Percentiles rank a stretch among this genome's conserved stretches.
phyloP scores from a whole-genome alignment of 257 asterid species.

The Fraxinus pennsylvanica region DNA sequence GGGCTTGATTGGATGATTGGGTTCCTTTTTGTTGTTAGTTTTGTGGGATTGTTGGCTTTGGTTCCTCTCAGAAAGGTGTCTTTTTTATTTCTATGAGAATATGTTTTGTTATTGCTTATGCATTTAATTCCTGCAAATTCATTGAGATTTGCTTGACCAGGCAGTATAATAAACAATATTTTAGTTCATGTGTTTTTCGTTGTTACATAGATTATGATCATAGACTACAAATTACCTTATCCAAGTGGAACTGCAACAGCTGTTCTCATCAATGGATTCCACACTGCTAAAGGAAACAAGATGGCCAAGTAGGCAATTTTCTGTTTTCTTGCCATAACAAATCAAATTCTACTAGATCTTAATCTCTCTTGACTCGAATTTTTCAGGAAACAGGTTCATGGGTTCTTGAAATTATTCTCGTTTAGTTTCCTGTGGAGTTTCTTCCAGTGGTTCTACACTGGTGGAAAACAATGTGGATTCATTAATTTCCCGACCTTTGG shows the following conservation, averaged over 20 bases:
- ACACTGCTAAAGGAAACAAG: conserved; percentile 58
- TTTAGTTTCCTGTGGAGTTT: conserved; percentile 82
- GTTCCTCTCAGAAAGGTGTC: conserved; percentile 74
- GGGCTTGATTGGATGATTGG: conserved; percentile 73
- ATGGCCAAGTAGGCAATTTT: conserved; percentile 50
- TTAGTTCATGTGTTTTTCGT: not conserved
- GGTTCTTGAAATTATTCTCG: conserved; percentile 73
- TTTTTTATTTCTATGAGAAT: not conserved
- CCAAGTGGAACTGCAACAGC: conserved; percentile 83
- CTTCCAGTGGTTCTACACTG: conserved; percentile 87
- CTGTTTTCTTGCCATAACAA: not conserved
- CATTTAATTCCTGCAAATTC: not conserved
- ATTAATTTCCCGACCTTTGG: conserved; percentile 76
- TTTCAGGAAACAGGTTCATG: conserved; percentile 75
- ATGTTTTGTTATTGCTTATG: not conserved
- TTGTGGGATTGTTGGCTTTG: conserved; percentile 65
- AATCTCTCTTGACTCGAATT: not conserved
- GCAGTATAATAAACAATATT: not conserved
- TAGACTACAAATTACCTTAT: conserved; percentile 56
- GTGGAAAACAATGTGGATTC: conserved; percentile 75
- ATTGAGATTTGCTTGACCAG: not conserved
- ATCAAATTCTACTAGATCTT: not conserved
- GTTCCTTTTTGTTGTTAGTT: conserved; percentile 60
- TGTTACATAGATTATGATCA: conserved; percentile 51
- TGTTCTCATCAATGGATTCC: conserved; percentile 76